Conservation (phyloP, 2,329 filamentous ascomycete species). For the Penicillium sp. region DNA sequence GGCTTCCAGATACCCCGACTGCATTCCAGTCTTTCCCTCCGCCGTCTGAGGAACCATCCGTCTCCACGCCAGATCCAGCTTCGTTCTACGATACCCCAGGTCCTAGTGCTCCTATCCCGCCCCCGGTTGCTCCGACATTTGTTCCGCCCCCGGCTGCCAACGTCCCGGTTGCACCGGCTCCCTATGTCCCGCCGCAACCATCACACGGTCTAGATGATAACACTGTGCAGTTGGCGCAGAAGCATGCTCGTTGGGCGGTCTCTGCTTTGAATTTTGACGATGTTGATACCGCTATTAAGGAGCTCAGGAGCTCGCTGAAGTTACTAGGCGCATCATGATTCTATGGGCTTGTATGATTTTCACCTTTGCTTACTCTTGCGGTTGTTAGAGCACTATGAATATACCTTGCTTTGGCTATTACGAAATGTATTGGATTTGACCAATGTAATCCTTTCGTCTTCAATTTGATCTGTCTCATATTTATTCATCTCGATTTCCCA, state of each 20-base stretch:
- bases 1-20: conserved; percentile 38
- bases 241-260: conserved; percentile 95
- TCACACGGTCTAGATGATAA: conserved; percentile 62
- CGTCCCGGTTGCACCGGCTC: conserved; percentile 27
- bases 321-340: conserved; percentile 59
- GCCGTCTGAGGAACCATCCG: conserved; percentile 34
- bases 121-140: conserved; percentile 20
- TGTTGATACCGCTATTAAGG: conserved; percentile 81
- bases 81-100: conserved; percentile 23
- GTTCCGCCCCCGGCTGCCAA: conserved; percentile 16
- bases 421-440: background rate
- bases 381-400: background rate
- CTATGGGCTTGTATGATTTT: background rate
- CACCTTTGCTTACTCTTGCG: background rate
- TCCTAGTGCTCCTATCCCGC: conserved; percentile 19
- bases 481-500: background rate
- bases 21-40: conserved; percentile 45
- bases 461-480: background rate
- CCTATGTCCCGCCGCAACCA: conserved; percentile 24
- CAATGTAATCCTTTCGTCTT: background rate
- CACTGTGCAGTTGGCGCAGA: conserved; percentile 77
- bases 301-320: conserved; percentile 73
- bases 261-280: conserved; percentile 97
- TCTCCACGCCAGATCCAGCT: conserved; percentile 22
- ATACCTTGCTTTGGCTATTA: background rate